Conservation (phyloP, 805 yeast genomes). For the Blastobotrys muscicola region DNA sequence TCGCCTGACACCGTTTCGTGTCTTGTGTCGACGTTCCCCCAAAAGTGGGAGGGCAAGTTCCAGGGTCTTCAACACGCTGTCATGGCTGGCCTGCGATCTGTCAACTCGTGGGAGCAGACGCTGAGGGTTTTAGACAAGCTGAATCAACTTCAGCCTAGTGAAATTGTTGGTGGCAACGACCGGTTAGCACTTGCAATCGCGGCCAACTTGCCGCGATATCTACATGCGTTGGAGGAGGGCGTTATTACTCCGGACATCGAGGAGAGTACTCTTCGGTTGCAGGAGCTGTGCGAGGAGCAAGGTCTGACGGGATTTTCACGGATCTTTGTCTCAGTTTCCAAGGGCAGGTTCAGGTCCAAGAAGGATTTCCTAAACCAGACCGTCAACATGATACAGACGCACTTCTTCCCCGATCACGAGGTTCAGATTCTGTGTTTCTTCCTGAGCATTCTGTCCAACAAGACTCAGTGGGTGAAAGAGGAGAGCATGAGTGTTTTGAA, state of each 20-base stretch:
- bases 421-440: conserved; percentile 68
- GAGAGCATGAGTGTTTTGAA: conserved; percentile 74
- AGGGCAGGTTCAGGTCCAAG: conserved; percentile 77
- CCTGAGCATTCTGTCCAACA: conserved; percentile 71
- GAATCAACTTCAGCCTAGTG: conserved; percentile 56
- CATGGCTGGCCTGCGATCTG: conserved; percentile 74
- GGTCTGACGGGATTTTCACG: conserved; percentile 54
- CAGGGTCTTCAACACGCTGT: conserved; percentile 78
- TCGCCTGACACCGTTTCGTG: conserved; percentile 79
- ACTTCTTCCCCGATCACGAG: conserved; percentile 65
- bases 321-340: conserved; percentile 66
- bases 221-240: conserved; percentile 63
- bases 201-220: conserved; percentile 73
- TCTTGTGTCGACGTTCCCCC: conserved; percentile 78
- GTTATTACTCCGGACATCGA: conserved; percentile 42
- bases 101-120: conserved; percentile 70
- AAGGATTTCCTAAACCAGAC: conserved; percentile 81
- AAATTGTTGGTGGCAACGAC: conserved; percentile 58
- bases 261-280: conserved; percentile 46
- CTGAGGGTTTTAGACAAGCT: conserved; percentile 64
- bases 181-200: conserved; percentile 64
- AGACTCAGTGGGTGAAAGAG: conserved; percentile 63
- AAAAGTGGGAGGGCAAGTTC: conserved; percentile 91
- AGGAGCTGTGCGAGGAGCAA: conserved; percentile 49
- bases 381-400: conserved; percentile 54